Conservation (phyloP, 176 grass and related monocot species). For the Avena eriantha region DNA sequence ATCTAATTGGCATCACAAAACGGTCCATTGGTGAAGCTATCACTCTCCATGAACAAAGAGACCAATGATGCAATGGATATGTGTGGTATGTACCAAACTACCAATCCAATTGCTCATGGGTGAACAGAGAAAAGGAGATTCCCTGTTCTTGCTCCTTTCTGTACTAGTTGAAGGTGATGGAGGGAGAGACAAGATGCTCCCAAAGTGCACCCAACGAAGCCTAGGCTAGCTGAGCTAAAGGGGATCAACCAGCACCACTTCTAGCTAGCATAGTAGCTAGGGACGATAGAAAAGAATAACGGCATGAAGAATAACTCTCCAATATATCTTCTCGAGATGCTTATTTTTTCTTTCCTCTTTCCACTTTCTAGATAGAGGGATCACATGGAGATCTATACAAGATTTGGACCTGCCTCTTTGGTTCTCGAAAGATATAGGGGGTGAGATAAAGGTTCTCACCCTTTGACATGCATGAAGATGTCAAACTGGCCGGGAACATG, state of each 20-base stretch:
- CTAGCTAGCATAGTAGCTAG: background rate
- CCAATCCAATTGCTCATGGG: conserved; percentile 36
- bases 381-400: conserved; percentile 36
- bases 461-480: conserved; percentile 23
- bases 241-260: conserved; percentile 25
- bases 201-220: background rate
- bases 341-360: conserved; percentile 22
- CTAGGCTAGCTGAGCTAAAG: background rate
- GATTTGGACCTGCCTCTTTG: conserved; percentile 40
- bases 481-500: conserved; percentile 40
- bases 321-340: conserved; percentile 34
- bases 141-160: conserved; percentile 33
- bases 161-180: conserved; percentile 30
- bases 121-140: conserved; percentile 6
- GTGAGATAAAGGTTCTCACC: conserved; percentile 20
- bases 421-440: conserved; percentile 32
- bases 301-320: conserved; percentile 30
- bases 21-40: background rate
- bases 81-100: conserved; percentile 46
- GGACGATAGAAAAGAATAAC: conserved; percentile 47
- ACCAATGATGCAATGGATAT: conserved; percentile 46
- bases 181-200: conserved; percentile 37
- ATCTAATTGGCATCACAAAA: too few species aligned
- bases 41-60: conserved; percentile 14
- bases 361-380: conserved; percentile 50